A percentile compares a stretch with the other conserved stretches of the same genome.
phyloP scores from a whole-genome alignment of 2,329 filamentous ascomycete genomes.

The Botrytis elliptica region DNA sequence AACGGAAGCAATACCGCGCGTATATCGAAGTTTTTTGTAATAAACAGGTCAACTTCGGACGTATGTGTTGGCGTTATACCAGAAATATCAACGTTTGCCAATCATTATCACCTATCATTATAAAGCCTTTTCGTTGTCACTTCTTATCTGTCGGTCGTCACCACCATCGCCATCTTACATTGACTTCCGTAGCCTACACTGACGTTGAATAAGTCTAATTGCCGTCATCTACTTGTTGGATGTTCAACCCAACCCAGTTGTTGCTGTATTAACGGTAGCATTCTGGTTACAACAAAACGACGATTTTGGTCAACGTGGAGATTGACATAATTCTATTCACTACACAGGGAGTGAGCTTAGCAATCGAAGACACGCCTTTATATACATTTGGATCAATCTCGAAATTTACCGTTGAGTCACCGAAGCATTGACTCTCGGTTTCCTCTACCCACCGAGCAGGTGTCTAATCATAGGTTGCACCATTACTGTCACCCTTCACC shows the following conservation, averaged over 20 bases:
- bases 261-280: no score
- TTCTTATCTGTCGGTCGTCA: not conserved
- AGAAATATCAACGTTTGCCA: not conserved
- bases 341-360: not conserved
- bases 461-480: not conserved
- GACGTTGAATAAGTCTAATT: no score
- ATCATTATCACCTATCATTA: not conserved
- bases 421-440: not conserved
- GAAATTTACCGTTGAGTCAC: not conserved
- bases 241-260: not conserved
- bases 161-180: not conserved
- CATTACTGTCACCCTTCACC: not conserved
- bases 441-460: not conserved
- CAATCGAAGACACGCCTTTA: not conserved
- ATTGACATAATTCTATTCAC: not conserved
- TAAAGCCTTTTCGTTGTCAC: not conserved
- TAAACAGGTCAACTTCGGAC: not conserved
- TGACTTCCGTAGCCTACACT: not conserved
- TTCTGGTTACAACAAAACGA: not conserved
- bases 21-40: not conserved
- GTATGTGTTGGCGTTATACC: not conserved
- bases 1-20: not conserved
- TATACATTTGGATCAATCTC: not conserved
- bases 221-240: not conserved
- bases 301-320: not conserved